Evolutionary conservation across 768 basidiomycete species (phyloP).

Genomic region (Tephrocybe sp.): DNA sequence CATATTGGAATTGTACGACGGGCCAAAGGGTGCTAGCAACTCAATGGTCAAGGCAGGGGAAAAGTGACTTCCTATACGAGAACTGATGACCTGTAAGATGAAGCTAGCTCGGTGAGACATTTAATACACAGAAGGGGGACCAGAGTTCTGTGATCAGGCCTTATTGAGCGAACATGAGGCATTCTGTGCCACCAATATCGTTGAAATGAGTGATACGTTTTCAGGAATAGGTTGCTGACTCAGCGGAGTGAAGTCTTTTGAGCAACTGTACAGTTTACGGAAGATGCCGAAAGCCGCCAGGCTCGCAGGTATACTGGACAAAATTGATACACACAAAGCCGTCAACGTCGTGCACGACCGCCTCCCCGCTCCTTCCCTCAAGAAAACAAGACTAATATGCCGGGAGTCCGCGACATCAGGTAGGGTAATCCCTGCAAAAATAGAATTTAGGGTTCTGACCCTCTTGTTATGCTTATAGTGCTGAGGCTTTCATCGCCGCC

Average conservation of each 20-base stretch:
- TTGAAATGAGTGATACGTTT: no score
- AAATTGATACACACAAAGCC: constrained; percentile 45
- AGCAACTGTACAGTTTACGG: constrained; percentile 44
- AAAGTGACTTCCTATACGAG: no score
- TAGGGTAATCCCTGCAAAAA: constrained; percentile 27
- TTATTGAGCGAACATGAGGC: no score
- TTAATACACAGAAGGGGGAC: no score
- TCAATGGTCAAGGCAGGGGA: no score
- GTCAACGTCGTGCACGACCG: constrained; percentile 48
- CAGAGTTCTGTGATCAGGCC: no score
- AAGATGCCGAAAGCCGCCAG: constrained; percentile 37
- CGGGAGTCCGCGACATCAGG: constrained; percentile 83
- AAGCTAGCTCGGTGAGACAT: no score
- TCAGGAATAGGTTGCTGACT: constrained; percentile 20
- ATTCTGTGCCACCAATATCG: no score
- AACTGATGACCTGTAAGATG: no score
- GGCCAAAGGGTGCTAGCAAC: no score
- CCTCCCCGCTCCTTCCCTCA: constrained; percentile 44
- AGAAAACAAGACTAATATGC: constrained; percentile 58
- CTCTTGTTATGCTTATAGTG: constrained; percentile 46
- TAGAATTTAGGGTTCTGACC: constrained; percentile 15
- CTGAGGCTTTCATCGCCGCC: constrained; percentile 90
- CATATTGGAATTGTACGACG: no score
- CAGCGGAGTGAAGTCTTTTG: constrained; percentile 14
- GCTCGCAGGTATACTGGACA: constrained; percentile 20